Conservation (phyloP, 1,139 yeast species). For the Lipomyces yarrowii region DNA sequence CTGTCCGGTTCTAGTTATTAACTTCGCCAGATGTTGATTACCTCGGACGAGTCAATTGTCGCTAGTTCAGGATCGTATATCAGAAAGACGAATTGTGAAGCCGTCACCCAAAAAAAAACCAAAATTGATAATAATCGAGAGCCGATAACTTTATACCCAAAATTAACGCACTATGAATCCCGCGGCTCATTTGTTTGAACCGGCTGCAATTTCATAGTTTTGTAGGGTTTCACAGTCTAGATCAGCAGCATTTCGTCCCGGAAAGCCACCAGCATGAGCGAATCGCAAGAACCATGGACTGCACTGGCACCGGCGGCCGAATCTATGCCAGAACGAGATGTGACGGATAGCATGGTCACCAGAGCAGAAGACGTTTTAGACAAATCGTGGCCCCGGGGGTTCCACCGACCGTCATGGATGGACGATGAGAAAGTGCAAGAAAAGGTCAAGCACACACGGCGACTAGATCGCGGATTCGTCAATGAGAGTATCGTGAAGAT, state of each 20-base stretch:
- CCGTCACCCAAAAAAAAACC: not conserved
- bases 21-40: not conserved
- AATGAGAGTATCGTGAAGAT: conserved; percentile 9
- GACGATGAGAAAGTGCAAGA: conserved; percentile 10
- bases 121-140: not conserved
- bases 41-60: not conserved
- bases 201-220: not conserved
- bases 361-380: not conserved
- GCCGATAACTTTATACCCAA: too few relatives aligned
- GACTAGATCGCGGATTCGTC: conserved; percentile 12
- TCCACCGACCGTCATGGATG: conserved; percentile 13
- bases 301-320: not conserved
- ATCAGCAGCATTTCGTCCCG: not conserved
- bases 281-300: not conserved
- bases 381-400: conserved; percentile 9
- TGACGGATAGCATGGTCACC: not conserved
- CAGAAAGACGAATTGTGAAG: too few relatives aligned
- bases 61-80: too few relatives aligned
- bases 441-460: conserved; percentile 2
- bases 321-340: not conserved
- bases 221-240: too few relatives aligned
- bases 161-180: too few relatives aligned
- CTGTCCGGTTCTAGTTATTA: not conserved
- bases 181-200: too few relatives aligned
- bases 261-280: not conserved